Conservation (phyloP, 352 stramenopile genomes). For the Globisporangium splendens region DNA sequence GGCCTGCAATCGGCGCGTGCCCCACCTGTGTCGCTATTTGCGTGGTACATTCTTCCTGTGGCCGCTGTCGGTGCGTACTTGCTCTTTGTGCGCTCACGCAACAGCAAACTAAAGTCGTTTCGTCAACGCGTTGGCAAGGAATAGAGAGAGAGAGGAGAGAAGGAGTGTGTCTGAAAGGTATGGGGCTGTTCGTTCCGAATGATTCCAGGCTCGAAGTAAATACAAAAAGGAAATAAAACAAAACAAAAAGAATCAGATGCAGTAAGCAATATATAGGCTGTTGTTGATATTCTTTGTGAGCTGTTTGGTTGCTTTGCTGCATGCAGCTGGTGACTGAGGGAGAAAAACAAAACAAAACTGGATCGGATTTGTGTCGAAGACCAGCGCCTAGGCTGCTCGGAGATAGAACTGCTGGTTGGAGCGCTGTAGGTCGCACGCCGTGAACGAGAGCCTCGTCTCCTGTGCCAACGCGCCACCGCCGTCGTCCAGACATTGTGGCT, state of each 20-base stretch:
- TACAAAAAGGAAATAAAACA: background rate
- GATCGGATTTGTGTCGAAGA: background rate
- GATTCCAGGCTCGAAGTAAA: background rate
- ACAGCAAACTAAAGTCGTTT: conserved; percentile 28
- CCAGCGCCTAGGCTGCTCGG: background rate
- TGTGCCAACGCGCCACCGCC: conserved; percentile 8
- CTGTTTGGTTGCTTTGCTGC: background rate
- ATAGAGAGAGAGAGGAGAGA: background rate
- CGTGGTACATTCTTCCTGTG: conserved; percentile 78
- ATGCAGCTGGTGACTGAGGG: too few relatives aligned
- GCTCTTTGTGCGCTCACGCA: conserved; percentile 53
- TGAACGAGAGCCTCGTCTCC: conserved; percentile 8
- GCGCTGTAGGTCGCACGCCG: conserved; percentile 2
- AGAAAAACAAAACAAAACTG: background rate
- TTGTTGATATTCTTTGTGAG: background rate
- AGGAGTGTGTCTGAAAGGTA: background rate
- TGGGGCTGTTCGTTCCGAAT: background rate
- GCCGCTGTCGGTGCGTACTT: conserved; percentile 62
- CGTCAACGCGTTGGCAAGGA: background rate
- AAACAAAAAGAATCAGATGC: background rate
- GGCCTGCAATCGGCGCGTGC: conserved; percentile 38
- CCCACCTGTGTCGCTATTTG: conserved; percentile 67
- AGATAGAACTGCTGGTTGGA: conserved; percentile 10
- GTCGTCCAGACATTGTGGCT: conserved; percentile 9
- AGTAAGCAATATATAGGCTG: background rate